Evolutionary conservation across 2,329 filamentous ascomycete genomes (phyloP), one percentile per base, ranked within the genome.

Genomic region (Sclerotinia minor): DNA sequence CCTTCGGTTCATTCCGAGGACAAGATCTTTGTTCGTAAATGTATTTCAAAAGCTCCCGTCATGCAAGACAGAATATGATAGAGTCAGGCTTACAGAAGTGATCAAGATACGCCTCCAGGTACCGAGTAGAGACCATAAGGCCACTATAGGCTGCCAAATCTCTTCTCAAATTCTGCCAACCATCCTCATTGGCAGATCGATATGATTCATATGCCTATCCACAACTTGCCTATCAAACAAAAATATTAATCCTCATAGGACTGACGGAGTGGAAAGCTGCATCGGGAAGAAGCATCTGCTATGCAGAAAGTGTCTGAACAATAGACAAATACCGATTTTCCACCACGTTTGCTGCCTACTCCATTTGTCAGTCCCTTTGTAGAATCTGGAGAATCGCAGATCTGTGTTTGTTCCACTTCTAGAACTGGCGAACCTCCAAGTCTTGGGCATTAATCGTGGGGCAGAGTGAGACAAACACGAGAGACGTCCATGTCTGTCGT

Each of bases 401-500:
- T 50, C 57, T 49, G 38, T 59, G 26, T 52, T 26, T 5, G 5
- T 45, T 13, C 19, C 41, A 41, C 19, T 26, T 44, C 38, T 9
- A 15, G 55, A 53, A 3, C 24, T 29, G 26, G 17, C 5, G 17
- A 59, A 32, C 57, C 55, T 26, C 24, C 17, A 26, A 29, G 24
- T 19, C 17, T 52, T 52, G 49, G 49, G 6, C 49, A 52, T 26
- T 6, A 7, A 17, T n/a, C 6, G 44, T 60, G 58, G 19, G 58
- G 13, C 29, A 61, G 29, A 35, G 45, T 50, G 15, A 61, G 59
- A 61, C 45, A 50, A 50, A 63, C 32, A 29, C 59, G 38, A 50
- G 59, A 47, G 45, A 63, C 59, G 32, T 63, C 50, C n/a, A 26
- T 63, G 21, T 63, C n/a, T 50, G 35, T 24, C n/a, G 45, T 32